Conservation (phyloP, 495 filamentous ascomycete genomes). For the Choiromyces venosus region DNA sequence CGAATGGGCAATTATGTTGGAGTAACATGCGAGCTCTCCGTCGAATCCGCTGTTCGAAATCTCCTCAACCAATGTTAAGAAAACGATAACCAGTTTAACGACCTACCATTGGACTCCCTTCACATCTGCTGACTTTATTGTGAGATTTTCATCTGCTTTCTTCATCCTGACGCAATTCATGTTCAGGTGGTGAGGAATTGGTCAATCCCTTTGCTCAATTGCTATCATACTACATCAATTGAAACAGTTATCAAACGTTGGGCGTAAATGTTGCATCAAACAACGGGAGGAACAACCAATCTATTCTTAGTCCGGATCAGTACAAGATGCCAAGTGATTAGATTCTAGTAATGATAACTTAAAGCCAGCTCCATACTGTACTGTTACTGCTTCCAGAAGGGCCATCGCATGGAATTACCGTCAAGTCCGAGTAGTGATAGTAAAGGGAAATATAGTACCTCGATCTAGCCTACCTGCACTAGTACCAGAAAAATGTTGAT, state of each 20-base stretch:
- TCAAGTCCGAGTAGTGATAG: background rate
- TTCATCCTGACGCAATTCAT: background rate
- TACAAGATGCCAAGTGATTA: background rate
- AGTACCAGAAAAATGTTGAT: background rate
- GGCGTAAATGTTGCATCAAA: background rate
- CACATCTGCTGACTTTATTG: background rate
- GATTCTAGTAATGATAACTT: background rate
- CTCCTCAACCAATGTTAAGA: background rate
- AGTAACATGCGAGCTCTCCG: background rate
- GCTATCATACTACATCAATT: background rate
- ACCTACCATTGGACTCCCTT: background rate
- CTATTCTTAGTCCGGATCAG: background rate
- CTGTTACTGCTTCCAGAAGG: background rate
- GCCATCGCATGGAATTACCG: background rate
- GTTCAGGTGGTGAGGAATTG: background rate
- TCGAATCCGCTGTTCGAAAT: background rate
- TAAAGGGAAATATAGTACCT: background rate
- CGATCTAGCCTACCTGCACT: background rate
- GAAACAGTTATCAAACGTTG: constrained; percentile 1
- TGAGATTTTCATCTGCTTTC: background rate
- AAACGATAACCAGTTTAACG: background rate
- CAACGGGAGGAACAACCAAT: background rate
- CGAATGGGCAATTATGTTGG: background rate
- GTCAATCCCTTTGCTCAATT: background rate
- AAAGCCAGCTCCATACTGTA: background rate